Conservation (phyloP, 2,329 filamentous ascomycete species). For the Sarocladiaceae sp. region DNA sequence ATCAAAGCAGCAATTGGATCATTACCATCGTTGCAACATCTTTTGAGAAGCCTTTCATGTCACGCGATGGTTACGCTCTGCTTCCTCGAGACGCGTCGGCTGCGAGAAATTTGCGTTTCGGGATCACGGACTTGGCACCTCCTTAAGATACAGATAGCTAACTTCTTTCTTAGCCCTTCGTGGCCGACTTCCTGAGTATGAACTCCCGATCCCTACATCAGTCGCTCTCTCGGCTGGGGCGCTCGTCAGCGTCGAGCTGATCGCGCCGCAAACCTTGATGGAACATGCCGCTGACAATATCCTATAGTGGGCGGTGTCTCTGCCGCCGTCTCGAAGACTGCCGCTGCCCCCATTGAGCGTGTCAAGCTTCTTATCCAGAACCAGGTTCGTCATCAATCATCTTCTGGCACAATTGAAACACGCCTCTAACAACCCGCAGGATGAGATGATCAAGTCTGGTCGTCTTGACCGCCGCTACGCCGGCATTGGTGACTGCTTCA, state of each 20-base stretch:
- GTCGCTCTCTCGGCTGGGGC: background rate
- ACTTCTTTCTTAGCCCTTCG: conserved; percentile 65
- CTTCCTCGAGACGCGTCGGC: background rate
- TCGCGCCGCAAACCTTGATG: conserved; percentile 8
- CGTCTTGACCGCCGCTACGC: conserved; percentile 97
- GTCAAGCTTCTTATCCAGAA: conserved; percentile 99
- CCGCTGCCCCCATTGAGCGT: conserved; percentile 99
- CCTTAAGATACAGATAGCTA: conserved; percentile 20
- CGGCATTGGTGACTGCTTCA: conserved; percentile 94
- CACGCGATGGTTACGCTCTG: background rate
- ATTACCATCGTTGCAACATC: no score
- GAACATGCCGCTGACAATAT: conserved; percentile 14
- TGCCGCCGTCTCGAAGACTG: conserved; percentile 99
- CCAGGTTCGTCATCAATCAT: conserved; percentile 64
- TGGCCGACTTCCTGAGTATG: conserved; percentile 99
- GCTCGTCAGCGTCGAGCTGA: background rate
- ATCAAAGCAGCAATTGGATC: conserved; percentile 1
- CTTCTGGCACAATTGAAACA: background rate
- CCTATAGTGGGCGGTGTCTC: conserved; percentile 97
- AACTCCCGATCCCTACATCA: conserved; percentile 26
- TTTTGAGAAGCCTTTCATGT: background rate
- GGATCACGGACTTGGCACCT: background rate
- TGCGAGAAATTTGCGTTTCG: conserved; percentile 11
- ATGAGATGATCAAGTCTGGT: conserved; percentile 99
- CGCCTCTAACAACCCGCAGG: conserved; percentile 44